These are phyloP conservation scores for Glycyrrhiza uralensis DNA, from an alignment of 306 rosid genomes.

Conservation along the genomic window DNA sequence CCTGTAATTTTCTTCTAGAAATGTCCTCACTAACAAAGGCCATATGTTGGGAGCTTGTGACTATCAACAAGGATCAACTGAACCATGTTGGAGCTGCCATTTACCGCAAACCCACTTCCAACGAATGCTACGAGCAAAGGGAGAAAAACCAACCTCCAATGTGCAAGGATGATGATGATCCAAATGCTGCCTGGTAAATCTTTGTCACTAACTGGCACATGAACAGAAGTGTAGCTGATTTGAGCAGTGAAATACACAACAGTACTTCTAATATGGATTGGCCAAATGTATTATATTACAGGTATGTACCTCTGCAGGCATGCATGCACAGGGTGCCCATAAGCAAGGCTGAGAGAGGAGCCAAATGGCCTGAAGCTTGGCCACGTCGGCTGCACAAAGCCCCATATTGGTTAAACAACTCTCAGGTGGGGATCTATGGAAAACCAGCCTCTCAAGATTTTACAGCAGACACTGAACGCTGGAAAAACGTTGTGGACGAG, in stretches of 20 bases:
- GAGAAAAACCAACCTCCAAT: conserved; percentile 64
- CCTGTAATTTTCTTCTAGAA: conserved; percentile 31
- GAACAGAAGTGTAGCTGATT: not conserved
- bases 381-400: conserved; percentile 60
- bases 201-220: not conserved
- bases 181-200: conserved; percentile 88
- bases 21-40: conserved; percentile 70
- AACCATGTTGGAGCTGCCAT: conserved; percentile 69
- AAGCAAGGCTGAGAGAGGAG: conserved; percentile 53
- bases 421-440: conserved; percentile 77
- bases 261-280: not conserved
- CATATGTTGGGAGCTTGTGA: conserved; percentile 94
- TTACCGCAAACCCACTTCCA: conserved; percentile 72
- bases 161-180: conserved; percentile 76
- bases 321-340: conserved; percentile 77
- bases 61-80: conserved; percentile 62
- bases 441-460: conserved; percentile 89
- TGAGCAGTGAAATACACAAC: not conserved
- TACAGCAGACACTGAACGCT: conserved; percentile 64
- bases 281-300: conserved; percentile 20
- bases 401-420: conserved; percentile 84
- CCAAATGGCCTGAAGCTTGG: conserved; percentile 77
- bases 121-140: conserved; percentile 72
- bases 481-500: conserved; percentile 66
- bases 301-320: conserved; percentile 86